A percentile compares a stretch with the other conserved stretches of the same genome.
These are phyloP conservation scores for Pleurotus citrinopileatus DNA, from an alignment of 768 basidiomycete genomes.

Conservation along the genomic window DNA sequence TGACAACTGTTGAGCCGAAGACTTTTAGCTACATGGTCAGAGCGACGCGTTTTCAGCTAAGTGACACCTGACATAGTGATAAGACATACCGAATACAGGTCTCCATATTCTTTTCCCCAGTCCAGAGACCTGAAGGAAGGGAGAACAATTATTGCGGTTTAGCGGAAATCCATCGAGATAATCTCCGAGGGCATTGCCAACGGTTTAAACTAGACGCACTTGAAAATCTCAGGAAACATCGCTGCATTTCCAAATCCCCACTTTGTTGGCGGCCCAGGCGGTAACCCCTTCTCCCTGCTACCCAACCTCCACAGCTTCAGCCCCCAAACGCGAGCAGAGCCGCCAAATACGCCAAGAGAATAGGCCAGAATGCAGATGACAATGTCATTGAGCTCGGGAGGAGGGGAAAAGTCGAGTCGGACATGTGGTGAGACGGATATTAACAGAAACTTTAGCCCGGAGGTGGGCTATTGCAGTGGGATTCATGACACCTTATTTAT, in stretches of 20 bases:
- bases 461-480: too few relatives aligned
- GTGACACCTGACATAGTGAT: not conserved
- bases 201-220: too few relatives aligned
- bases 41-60: not conserved
- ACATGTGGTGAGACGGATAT: not conserved
- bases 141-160: too few relatives aligned
- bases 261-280: constrained; percentile 22
- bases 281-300: constrained; percentile 14
- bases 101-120: constrained; percentile 16
- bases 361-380: not conserved
- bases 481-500: not conserved
- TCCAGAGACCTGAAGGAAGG: constrained; percentile 11
- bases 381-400: not conserved
- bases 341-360: not conserved
- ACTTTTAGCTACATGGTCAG: constrained; percentile 18
- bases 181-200: too few relatives aligned
- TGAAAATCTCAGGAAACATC: constrained; percentile 14
- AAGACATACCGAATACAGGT: constrained; percentile 14
- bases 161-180: too few relatives aligned
- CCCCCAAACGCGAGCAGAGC: not conserved
- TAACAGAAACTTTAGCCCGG: too few relatives aligned
- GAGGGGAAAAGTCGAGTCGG: not conserved
- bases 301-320: not conserved
- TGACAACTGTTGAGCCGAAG: constrained; percentile 19
- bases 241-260: constrained; percentile 19